Evolutionary conservation across 331 rosid genomes (phyloP).

Genomic region (Rhamnella rubrinervis): DNA sequence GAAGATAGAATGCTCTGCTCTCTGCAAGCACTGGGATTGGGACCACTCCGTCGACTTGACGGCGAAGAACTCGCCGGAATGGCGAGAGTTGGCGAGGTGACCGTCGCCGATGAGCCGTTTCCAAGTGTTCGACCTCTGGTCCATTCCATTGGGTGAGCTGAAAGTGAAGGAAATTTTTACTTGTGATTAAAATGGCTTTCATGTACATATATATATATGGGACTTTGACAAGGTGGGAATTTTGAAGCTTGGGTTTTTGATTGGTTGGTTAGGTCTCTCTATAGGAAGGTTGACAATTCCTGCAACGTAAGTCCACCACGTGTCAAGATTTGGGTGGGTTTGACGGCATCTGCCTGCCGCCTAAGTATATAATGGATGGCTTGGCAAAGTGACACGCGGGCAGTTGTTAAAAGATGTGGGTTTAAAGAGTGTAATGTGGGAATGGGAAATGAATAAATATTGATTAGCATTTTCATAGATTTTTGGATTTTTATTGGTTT

Average conservation of each 20-base stretch:
- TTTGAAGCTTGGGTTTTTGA: constrained; percentile 28
- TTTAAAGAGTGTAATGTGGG: constrained; percentile 1
- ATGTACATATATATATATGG: constrained; percentile 24
- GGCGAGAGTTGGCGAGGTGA: constrained; percentile 53
- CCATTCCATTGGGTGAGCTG: constrained; percentile 65
- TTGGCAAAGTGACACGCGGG: constrained; percentile 35
- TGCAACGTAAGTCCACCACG: constrained; percentile 37
- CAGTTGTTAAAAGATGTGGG: constrained; percentile 22
- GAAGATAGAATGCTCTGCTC: constrained; percentile 67
- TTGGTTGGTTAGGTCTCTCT: constrained; percentile 46
- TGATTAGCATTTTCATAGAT: background rate
- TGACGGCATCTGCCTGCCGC: constrained; percentile 24
- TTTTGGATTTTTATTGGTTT: constrained; percentile 26
- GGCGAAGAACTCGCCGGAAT: constrained; percentile 41
- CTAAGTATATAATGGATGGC: constrained; percentile 8
- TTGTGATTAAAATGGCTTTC: constrained; percentile 22
- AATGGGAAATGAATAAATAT: background rate
- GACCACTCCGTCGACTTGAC: constrained; percentile 68
- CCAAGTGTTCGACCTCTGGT: constrained; percentile 71
- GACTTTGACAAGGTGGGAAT: background rate
- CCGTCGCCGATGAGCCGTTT: constrained; percentile 88
- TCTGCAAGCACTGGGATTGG: constrained; percentile 44
- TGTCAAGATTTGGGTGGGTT: constrained; percentile 41
- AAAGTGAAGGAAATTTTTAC: constrained; percentile 17
- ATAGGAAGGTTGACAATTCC: constrained; percentile 40